Percentiles rank a stretch among this genome's conserved stretches.
These are phyloP conservation scores for Coemansia sp. DNA, from an alignment of 192 early-diverging fungal species.

Conservation along the genomic window DNA sequence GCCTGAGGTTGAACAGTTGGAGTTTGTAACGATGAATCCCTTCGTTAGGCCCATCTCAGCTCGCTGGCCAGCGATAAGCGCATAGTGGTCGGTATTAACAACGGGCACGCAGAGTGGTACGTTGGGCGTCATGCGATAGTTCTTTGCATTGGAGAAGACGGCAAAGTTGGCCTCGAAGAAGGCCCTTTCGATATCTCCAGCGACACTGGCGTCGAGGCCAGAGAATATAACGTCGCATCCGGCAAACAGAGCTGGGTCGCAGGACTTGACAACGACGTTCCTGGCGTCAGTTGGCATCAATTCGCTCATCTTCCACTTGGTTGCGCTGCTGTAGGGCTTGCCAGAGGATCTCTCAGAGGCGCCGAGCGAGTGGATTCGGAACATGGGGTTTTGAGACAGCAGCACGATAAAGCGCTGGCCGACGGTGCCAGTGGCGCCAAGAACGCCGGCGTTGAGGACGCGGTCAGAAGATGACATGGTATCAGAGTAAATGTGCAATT, in stretches of 20 bases:
- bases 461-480: constrained; percentile 34
- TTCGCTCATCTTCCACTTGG: constrained; percentile 88
- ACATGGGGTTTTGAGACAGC: constrained; percentile 82
- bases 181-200: constrained; percentile 91
- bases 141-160: constrained; percentile 96
- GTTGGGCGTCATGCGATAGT: constrained; percentile 85
- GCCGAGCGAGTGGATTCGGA: constrained; percentile 85
- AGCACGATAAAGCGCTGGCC: constrained; percentile 96
- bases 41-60: constrained; percentile 57
- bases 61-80: constrained; percentile 77
- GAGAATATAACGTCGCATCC: constrained; percentile 93
- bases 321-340: constrained; percentile 75
- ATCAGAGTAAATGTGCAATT: not conserved
- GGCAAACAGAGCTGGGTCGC: constrained; percentile 73
- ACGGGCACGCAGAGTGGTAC: constrained; percentile 95
- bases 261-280: constrained; percentile 64
- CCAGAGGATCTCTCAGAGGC: constrained; percentile 91
- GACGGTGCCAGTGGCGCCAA: constrained; percentile 97
- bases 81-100: constrained; percentile 89
- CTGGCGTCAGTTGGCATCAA: constrained; percentile 67
- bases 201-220: constrained; percentile 91
- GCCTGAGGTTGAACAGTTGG: constrained; percentile 99
- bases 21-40: constrained; percentile 95
- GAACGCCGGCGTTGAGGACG: constrained; percentile 75
- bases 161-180: constrained; percentile 87